phyloP scores from a whole-genome alignment of 2,329 filamentous ascomycete species.

The Arthroderma sp. region DNA sequence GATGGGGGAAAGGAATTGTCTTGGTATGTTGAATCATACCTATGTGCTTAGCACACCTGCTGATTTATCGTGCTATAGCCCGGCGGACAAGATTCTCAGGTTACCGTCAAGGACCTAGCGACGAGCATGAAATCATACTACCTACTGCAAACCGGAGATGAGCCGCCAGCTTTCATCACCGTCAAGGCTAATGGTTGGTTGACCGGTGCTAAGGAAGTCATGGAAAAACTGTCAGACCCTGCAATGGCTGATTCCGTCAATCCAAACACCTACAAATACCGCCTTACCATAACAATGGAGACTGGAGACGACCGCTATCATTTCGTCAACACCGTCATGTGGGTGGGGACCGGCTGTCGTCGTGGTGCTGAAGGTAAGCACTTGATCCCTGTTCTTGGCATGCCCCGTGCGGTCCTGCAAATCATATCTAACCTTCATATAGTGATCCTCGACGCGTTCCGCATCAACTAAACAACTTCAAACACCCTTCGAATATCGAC shows the following conservation, averaged over 20 bases:
- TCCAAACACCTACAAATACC: conserved; percentile 37
- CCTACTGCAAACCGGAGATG: conserved; percentile 38
- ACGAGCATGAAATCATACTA: conserved; percentile 34
- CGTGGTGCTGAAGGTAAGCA: conserved; percentile 32
- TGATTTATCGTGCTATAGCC: conserved; percentile 21
- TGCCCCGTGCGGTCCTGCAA: neutral
- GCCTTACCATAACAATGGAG: conserved; percentile 35
- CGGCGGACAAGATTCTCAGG: conserved; percentile 38
- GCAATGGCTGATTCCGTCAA: conserved; percentile 33
- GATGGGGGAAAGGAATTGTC: conserved; percentile 40
- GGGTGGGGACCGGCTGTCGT: conserved; percentile 37
- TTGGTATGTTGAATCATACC: conserved; percentile 26
- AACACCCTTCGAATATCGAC: neutral
- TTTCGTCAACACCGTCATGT: conserved; percentile 38
- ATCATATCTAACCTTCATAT: neutral
- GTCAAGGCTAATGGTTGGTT: conserved; percentile 37
- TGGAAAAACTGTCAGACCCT: conserved; percentile 36
- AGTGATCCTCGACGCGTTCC: conserved; percentile 28
- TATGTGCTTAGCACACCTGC: neutral
- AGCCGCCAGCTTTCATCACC: conserved; percentile 37
- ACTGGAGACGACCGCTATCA: conserved; percentile 38
- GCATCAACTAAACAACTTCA: conserved; percentile 19
- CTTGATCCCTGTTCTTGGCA: neutral
- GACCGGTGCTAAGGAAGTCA: conserved; percentile 35
- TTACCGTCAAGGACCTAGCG: conserved; percentile 35